Evolutionary conservation across 169 alveolate species (phyloP).

Genomic region (Plasmodium coatneyi): DNA sequence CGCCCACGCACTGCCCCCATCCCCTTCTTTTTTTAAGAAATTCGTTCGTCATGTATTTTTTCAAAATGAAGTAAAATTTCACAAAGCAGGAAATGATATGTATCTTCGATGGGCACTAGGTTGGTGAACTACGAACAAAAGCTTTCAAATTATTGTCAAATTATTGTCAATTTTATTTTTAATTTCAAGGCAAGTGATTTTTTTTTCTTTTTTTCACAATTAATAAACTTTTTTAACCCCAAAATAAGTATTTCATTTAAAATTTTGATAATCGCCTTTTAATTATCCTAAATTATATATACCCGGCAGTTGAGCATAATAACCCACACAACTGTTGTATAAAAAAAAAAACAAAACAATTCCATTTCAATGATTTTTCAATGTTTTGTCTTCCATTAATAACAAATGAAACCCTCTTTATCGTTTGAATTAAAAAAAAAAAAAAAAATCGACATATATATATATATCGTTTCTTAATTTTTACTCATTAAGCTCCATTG

Average conservation of each 20-base stretch:
- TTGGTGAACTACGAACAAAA: neutral
- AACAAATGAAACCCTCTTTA: neutral
- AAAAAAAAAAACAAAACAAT: neutral
- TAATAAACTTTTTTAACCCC: neutral
- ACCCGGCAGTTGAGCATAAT: neutral
- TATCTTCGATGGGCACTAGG: neutral
- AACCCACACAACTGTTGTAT: neutral
- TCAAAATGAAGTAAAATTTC: neutral
- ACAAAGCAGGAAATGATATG: neutral
- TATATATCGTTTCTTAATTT: neutral
- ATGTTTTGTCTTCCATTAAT: neutral
- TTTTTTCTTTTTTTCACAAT: neutral
- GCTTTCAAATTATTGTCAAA: neutral
- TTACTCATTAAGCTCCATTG: neutral
- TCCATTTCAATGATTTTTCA: neutral
- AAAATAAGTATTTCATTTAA: neutral
- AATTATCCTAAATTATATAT: neutral
- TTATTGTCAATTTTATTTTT: neutral
- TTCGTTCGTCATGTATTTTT: neutral
- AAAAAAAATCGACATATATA: neutral
- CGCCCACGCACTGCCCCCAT: neutral
- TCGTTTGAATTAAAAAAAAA: no score
- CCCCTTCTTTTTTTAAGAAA: neutral
- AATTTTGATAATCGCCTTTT: neutral
- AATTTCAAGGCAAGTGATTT: neutral